Percentiles rank a stretch among this genome's conserved stretches.
These are phyloP conservation scores for Phytophthora citrophthora DNA, from an alignment of 352 stramenopile genomes.

Conservation along the genomic window DNA sequence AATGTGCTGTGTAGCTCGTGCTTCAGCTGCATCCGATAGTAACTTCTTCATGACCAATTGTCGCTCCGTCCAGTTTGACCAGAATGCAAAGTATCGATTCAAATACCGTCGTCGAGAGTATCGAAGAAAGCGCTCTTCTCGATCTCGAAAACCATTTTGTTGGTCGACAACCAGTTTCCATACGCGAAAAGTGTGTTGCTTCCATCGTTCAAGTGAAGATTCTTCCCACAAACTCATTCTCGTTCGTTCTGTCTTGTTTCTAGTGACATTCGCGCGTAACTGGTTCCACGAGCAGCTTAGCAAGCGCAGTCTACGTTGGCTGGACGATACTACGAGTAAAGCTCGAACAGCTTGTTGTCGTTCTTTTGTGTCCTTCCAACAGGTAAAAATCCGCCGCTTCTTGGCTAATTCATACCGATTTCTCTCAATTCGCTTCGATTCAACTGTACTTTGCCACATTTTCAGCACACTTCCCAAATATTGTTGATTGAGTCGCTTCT, in stretches of 20 bases:
- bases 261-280: slow-evolving; percentile 8
- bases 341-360: slow-evolving; percentile 19
- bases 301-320: slow-evolving; percentile 16
- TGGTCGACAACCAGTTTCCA: slow-evolving; percentile 16
- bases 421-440: slow-evolving; percentile 5
- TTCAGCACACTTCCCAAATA: slow-evolving; percentile 7
- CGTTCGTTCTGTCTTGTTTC: slow-evolving; percentile 2
- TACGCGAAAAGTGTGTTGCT: neutral
- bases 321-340: slow-evolving; percentile 8
- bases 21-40: slow-evolving; percentile 4
- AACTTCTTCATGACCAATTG: neutral
- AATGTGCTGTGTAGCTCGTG: slow-evolving; percentile 6
- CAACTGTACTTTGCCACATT: slow-evolving; percentile 6
- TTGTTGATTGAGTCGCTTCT: slow-evolving; percentile 1
- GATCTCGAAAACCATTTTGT: slow-evolving; percentile 7
- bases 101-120: slow-evolving; percentile 22
- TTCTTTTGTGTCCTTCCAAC: slow-evolving; percentile 16
- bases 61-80: slow-evolving; percentile 24
- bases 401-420: slow-evolving; percentile 9
- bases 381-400: slow-evolving; percentile 11
- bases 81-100: slow-evolving; percentile 13
- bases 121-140: slow-evolving; percentile 16
- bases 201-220: neutral
- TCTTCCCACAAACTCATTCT: slow-evolving; percentile 9
- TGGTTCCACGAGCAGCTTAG: slow-evolving; percentile 13